Conservation (phyloP, 129 eudicot genomes). For the Flaveria sonorensis region DNA sequence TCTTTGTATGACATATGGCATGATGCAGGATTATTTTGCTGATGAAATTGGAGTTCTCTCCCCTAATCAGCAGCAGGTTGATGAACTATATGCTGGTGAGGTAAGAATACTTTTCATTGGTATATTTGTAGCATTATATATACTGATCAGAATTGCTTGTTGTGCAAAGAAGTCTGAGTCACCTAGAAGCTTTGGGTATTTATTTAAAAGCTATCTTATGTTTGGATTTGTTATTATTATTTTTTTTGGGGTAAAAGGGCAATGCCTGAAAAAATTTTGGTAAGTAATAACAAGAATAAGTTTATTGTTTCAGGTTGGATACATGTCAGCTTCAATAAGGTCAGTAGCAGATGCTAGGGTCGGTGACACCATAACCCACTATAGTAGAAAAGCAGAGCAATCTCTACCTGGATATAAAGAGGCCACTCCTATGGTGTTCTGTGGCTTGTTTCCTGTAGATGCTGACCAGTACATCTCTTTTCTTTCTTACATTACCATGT, state of each 20-base stretch:
- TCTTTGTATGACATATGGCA: neutral
- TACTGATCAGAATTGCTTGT: neutral
- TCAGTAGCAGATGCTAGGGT: slow-evolving; percentile 99
- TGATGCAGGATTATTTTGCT: slow-evolving; percentile 83
- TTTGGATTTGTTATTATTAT: neutral
- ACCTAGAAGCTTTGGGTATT: slow-evolving; percentile 2
- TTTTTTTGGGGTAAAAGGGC: too few species aligned
- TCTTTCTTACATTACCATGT: neutral
- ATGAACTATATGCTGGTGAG: slow-evolving; percentile 94
- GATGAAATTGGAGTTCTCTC: slow-evolving; percentile 97
- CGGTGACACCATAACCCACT: slow-evolving; percentile 93
- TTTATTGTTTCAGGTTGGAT: slow-evolving; percentile 71
- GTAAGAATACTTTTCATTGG: slow-evolving; percentile 42
- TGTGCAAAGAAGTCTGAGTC: neutral
- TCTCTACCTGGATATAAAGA: slow-evolving; percentile 95
- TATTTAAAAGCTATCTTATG: slow-evolving; percentile 16
- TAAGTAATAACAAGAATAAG: neutral
- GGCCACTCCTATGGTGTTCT: slow-evolving; percentile 96
- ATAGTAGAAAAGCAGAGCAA: slow-evolving; percentile 72
- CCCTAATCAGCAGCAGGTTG: slow-evolving; percentile 92
- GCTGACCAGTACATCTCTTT: slow-evolving; percentile 71
- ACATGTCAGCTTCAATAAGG: slow-evolving; percentile 90
- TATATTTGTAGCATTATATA: neutral
- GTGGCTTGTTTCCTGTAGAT: slow-evolving; percentile 96
- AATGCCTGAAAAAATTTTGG: too few species aligned